phyloP scores from a whole-genome alignment of 805 yeast species.

The Candida maris region DNA sequence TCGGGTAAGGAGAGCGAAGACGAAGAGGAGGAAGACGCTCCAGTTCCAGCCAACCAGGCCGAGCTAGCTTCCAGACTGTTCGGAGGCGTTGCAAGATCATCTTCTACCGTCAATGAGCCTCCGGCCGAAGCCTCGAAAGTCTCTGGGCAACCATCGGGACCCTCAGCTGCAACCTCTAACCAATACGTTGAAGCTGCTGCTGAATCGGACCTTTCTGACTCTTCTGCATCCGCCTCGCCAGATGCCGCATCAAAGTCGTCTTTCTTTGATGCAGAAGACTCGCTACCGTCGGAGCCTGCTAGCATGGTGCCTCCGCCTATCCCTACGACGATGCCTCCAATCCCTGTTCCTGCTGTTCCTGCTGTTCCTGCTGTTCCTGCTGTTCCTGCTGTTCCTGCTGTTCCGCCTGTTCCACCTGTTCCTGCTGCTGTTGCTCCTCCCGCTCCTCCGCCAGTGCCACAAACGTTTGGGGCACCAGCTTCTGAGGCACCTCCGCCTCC shows the following conservation, averaged over 20 bases:
- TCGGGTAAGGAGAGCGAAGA: slow-evolving; percentile 38
- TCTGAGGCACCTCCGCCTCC: slow-evolving; percentile 31
- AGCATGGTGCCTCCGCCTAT: slow-evolving; percentile 11
- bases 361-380: slow-evolving; percentile 9
- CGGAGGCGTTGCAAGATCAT: slow-evolving; percentile 50
- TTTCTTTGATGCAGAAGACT: slow-evolving; percentile 2
- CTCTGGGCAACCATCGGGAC: slow-evolving; percentile 15
- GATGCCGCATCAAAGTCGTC: slow-evolving; percentile 2
- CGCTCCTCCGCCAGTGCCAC: slow-evolving; percentile 20
- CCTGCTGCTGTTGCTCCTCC: slow-evolving; percentile 23
- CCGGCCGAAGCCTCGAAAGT: slow-evolving; percentile 1
- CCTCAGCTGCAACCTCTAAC: slow-evolving; percentile 9
- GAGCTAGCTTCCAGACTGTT: slow-evolving; percentile 52
- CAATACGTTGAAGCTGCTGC: neutral
- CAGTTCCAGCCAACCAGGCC: slow-evolving; percentile 51
- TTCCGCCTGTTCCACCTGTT: slow-evolving; percentile 26
- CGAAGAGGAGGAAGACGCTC: slow-evolving; percentile 44
- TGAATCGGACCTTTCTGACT: neutral
- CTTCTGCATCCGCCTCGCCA: neutral
- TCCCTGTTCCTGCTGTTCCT: slow-evolving; percentile 15
- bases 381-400: slow-evolving; percentile 1
- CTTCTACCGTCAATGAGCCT: slow-evolving; percentile 19
- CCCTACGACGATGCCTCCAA: slow-evolving; percentile 20
- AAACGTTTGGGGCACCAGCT: slow-evolving; percentile 3
- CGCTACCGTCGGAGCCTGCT: slow-evolving; percentile 1